Base-by-base conservation (phyloP, 352 stramenopile species). In the Phytophthora crassamura region DNA sequence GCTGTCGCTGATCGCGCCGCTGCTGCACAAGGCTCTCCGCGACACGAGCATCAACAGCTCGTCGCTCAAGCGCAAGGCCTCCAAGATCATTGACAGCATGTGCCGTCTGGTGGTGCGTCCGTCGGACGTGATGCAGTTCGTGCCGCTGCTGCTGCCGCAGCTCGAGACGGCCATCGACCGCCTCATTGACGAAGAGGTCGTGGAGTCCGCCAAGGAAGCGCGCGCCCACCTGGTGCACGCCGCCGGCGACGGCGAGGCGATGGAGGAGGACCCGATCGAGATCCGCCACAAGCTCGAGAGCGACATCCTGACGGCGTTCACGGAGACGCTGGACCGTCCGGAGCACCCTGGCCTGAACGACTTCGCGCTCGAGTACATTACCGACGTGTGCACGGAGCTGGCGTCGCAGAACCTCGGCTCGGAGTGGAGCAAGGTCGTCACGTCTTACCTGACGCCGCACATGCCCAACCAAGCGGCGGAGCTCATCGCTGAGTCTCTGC, bases 11-110 rank as follows among this genome's bases (percentile, higher is more conserved):
- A 91, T 98, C 18, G 96, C 90, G 75, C 92, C 94, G 22, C 81
- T 98, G 45, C 64, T 98, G 28, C 84, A 91, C 61, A 91, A 96
- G 61, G 89, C 89, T 35, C 75, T 98, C 25, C 94, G 94, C 36
- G 95, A 98, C 69, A 94, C 94, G 67, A 85, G 89, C 53, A 94
- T 94, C 59, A 84, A 98, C 74, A 96, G 93, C 73, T 89, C 93
- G 56, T 93, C 89, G 14, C 78, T 97, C 34, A 97, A 98, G 75
- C 86, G 93, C 39, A 92, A 96, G 71, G 91, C 88, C 12, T 94
- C 90, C 53, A 82, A 93, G 62, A 96, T 98, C 52, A 98, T 98
- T 69, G 90, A 97, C 67, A 97, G 93, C 69, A 98, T 98, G 93
- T 96, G 84, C 43, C 88, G 86, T 50, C 77, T 98, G 9, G 91